Evolutionary conservation across 768 basidiomycete genomes (phyloP).

Genomic region (Tephrocybe rancida): DNA sequence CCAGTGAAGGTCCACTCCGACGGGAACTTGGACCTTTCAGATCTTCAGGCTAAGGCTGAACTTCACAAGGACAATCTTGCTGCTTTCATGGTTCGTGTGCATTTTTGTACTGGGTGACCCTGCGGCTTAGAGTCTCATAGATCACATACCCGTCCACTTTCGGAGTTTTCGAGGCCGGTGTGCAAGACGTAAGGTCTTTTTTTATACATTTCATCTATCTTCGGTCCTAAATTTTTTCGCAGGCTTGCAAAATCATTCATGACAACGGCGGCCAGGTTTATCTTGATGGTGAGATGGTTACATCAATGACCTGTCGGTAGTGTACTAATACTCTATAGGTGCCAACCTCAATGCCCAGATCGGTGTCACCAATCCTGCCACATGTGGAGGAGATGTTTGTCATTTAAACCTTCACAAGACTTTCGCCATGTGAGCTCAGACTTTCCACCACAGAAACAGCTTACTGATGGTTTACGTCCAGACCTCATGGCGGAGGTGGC

Average conservation of each 20-base stretch:
- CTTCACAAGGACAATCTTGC: constrained; percentile 91
- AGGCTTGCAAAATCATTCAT: constrained; percentile 94
- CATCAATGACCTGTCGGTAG: background rate
- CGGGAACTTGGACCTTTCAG: constrained; percentile 87
- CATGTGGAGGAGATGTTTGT: constrained; percentile 97
- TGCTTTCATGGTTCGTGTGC: constrained; percentile 81
- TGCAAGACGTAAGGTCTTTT: constrained; percentile 58
- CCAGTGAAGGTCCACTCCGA: constrained; percentile 87
- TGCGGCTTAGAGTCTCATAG: constrained; percentile 36
- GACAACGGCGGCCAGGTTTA: constrained; percentile 97
- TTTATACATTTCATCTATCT: background rate
- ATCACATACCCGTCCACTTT: constrained; percentile 98
- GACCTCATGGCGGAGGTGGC: constrained; percentile 96
- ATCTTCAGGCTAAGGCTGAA: constrained; percentile 86
- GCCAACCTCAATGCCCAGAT: constrained; percentile 96
- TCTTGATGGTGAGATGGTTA: constrained; percentile 68
- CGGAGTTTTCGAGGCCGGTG: constrained; percentile 95
- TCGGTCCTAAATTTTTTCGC: constrained; percentile 9
- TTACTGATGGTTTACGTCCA: constrained; percentile 27
- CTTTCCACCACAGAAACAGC: background rate
- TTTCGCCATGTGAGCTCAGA: constrained; percentile 78
- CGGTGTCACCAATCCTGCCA: constrained; percentile 89
- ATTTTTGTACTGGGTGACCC: background rate
- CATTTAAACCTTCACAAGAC: constrained; percentile 99
- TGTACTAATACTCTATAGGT: constrained; percentile 34